A percentile compares a stretch with the other conserved stretches of the same genome.
phyloP scores from a whole-genome alignment of 2,329 filamentous ascomycete genomes.

The Phaeosphaeria sp. region DNA sequence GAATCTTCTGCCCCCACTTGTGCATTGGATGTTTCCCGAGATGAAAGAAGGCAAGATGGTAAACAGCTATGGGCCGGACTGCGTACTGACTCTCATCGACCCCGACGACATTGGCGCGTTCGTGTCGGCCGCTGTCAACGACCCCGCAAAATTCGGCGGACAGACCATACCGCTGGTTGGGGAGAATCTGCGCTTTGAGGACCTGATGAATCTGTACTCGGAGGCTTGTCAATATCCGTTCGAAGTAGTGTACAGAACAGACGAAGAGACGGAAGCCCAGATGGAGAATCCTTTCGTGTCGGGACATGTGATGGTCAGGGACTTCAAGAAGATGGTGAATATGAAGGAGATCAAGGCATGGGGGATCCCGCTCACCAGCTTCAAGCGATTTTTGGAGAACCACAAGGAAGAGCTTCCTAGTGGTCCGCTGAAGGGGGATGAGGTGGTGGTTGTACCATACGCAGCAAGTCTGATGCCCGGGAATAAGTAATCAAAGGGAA shows the following conservation, averaged over 20 bases:
- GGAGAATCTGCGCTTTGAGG: constrained; percentile 48
- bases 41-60: constrained; percentile 50
- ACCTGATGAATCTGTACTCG: constrained; percentile 49
- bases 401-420: constrained; percentile 13
- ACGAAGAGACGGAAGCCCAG: constrained; percentile 49
- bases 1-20: constrained; percentile 56
- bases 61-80: constrained; percentile 45
- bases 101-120: constrained; percentile 58
- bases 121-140: constrained; percentile 52
- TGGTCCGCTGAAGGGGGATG: not conserved
- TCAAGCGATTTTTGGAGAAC: constrained; percentile 49
- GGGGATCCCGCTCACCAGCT: constrained; percentile 53
- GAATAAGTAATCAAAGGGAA: not conserved
- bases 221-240: constrained; percentile 44
- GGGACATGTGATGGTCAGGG: constrained; percentile 48
- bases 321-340: constrained; percentile 48
- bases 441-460: not conserved
- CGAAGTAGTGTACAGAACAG: constrained; percentile 48
- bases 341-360: constrained; percentile 40
- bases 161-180: constrained; percentile 52
- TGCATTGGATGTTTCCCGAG: constrained; percentile 48
- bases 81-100: constrained; percentile 54
- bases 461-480: not conserved
- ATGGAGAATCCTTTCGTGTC: constrained; percentile 48
- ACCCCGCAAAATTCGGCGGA: constrained; percentile 51